These are phyloP conservation scores for Fusarium sublunatum DNA, from an alignment of 2,329 filamentous ascomycete genomes.

Conservation along the genomic window DNA sequence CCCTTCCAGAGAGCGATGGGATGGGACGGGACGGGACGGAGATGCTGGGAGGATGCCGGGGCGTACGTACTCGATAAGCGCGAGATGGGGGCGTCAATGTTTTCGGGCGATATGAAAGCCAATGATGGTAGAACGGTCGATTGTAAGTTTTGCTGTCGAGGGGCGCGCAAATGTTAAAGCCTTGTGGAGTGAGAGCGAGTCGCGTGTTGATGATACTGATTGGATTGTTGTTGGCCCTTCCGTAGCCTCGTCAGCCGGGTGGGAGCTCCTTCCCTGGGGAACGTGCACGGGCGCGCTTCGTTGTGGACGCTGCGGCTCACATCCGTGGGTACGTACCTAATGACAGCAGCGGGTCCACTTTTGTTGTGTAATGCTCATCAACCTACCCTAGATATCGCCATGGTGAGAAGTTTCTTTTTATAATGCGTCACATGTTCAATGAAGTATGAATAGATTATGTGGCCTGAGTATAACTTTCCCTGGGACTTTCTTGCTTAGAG, in stretches of 20 bases:
- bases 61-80: constrained; percentile 29
- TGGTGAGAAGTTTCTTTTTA: background rate
- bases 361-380: no score
- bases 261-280: constrained; percentile 9
- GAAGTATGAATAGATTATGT: no score
- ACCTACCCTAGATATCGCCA: background rate
- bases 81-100: constrained; percentile 22
- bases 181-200: constrained; percentile 36
- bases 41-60: constrained; percentile 10
- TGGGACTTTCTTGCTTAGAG: no score
- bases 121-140: constrained; percentile 15
- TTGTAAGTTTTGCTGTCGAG: constrained; percentile 15
- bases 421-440: no score
- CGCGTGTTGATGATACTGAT: constrained; percentile 37
- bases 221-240: constrained; percentile 12
- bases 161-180: constrained; percentile 33
- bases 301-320: constrained; percentile 18
- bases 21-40: constrained; percentile 8
- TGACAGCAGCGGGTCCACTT: background rate
- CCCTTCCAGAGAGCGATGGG: constrained; percentile 20
- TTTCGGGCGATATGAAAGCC: constrained; percentile 14
- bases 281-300: constrained; percentile 14
- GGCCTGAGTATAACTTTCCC: no score
- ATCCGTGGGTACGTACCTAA: constrained; percentile 16
- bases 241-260: constrained; percentile 19